Conservation (phyloP, 495 filamentous ascomycete genomes). For the Aspergillus campestris region DNA sequence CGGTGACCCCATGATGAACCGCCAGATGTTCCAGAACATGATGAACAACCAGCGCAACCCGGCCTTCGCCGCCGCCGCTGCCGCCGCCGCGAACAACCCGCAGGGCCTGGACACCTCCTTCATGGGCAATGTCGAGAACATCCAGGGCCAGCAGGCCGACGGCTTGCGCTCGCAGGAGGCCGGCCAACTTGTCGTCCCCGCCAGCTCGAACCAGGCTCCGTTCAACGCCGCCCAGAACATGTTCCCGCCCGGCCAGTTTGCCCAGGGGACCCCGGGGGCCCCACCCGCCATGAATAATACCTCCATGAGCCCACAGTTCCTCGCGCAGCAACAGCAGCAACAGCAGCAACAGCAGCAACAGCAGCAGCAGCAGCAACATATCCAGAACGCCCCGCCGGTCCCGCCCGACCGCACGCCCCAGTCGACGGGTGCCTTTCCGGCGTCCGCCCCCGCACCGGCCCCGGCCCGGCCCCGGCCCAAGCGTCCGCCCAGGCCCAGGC, state of each 20-base stretch:
- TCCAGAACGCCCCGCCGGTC: conserved; percentile 26
- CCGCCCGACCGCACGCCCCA: conserved; percentile 36
- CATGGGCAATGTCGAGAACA: conserved; percentile 44
- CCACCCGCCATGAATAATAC: conserved; percentile 33
- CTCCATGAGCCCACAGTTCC: conserved; percentile 33
- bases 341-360: too few species aligned
- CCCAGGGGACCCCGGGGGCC: conserved; percentile 23
- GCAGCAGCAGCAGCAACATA: conserved; percentile 12
- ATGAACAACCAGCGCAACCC: conserved; percentile 37
- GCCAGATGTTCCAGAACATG: conserved; percentile 35
- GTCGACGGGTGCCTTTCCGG: too few species aligned
- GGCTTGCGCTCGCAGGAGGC: conserved; percentile 55
- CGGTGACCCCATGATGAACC: conserved; percentile 28
- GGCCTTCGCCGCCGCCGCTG: conserved; percentile 13
- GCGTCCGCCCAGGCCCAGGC: conserved; percentile 31
- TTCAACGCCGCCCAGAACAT: conserved; percentile 30
- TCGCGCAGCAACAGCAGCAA: conserved; percentile 18
- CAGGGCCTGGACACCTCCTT: conserved; percentile 41
- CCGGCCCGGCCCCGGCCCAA: conserved; percentile 30
- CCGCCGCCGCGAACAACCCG: conserved; percentile 15
- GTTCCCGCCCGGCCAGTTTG: conserved; percentile 22
- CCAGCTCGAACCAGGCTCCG: conserved; percentile 42
- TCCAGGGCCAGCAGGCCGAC: conserved; percentile 54
- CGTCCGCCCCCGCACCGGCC: conserved; percentile 8
- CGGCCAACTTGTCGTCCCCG: conserved; percentile 58